A percentile compares a stretch with the other conserved stretches of the same genome.
phyloP scores from a whole-genome alignment of 1,284 basidiomycete genomes.

The Cerioporus squamosus region DNA sequence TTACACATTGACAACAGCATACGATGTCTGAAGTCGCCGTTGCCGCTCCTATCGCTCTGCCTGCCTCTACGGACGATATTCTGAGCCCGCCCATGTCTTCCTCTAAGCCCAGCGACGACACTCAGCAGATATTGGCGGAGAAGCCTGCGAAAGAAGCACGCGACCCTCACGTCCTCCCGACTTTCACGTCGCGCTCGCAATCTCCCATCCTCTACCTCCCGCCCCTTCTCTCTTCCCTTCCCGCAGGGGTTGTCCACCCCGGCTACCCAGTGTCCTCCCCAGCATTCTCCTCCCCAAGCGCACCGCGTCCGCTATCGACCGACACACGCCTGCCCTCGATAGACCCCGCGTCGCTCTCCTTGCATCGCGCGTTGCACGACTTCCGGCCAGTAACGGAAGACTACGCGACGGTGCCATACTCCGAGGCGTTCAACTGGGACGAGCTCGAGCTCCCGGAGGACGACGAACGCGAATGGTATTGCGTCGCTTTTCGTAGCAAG shows the following conservation, averaged over 20 bases:
- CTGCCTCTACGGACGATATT: neutral
- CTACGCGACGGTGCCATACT: constrained; percentile 72
- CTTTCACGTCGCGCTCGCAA: constrained; percentile 45
- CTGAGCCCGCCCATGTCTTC: neutral
- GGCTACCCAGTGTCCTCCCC: constrained; percentile 27
- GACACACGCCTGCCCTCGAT: constrained; percentile 81
- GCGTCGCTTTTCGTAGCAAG: constrained; percentile 86
- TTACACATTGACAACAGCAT: no score
- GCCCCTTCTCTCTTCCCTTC: constrained; percentile 76
- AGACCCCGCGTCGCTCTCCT: constrained; percentile 79
- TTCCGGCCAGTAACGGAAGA: constrained; percentile 66
- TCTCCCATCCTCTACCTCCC: constrained; percentile 77
- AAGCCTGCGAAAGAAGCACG: constrained; percentile 23
- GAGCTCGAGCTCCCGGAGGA: constrained; percentile 67
- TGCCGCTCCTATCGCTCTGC: constrained; percentile 5
- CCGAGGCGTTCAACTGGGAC: constrained; percentile 87
- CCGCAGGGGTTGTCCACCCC: constrained; percentile 36
- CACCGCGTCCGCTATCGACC: constrained; percentile 57
- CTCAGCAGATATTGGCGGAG: neutral
- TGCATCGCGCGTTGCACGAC: constrained; percentile 83
- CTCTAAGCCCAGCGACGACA: neutral
- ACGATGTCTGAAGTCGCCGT: constrained; percentile 25
- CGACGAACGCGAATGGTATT: constrained; percentile 87
- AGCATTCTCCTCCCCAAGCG: constrained; percentile 30
- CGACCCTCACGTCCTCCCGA: constrained; percentile 68